Conservation (phyloP, 225 moss, liverwort and hornwort species). For the Marchantia paleacea region DNA sequence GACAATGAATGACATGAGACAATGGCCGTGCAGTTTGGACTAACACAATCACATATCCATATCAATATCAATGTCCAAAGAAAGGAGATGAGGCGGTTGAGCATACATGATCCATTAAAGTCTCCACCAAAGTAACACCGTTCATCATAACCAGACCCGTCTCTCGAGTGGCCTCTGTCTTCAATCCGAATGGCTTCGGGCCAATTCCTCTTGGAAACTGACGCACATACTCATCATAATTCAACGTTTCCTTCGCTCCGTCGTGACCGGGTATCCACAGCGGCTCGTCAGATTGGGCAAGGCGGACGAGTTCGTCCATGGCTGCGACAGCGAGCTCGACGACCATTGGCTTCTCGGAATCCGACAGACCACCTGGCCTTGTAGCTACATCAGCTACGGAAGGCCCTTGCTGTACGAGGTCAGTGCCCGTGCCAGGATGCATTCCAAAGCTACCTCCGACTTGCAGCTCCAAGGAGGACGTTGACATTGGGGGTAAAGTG, state of each 20-base stretch:
- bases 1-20: no score
- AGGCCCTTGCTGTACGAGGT: conserved; percentile 59
- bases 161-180: conserved; percentile 84
- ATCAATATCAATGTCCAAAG: no score
- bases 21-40: no score
- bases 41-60: no score
- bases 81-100: neutral
- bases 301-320: conserved; percentile 86
- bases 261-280: conserved; percentile 51
- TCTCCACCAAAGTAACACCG: conserved; percentile 68
- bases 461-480: conserved; percentile 82
- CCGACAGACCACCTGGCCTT: conserved; percentile 73
- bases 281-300: conserved; percentile 77
- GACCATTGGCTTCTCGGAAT: conserved; percentile 88
- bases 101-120: conserved; percentile 65
- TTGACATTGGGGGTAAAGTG: conserved; percentile 48
- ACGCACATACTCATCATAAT: conserved; percentile 81
- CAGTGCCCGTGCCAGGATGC: conserved; percentile 34
- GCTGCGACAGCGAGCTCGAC: conserved; percentile 73
- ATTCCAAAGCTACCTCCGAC: conserved; percentile 60
- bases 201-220: conserved; percentile 80
- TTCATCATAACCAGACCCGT: conserved; percentile 86
- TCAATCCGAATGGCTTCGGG: conserved; percentile 66
- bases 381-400: conserved; percentile 83
- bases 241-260: conserved; percentile 53